Percentiles rank a stretch among this genome's conserved stretches.
Evolutionary conservation across 2,329 filamentous ascomycete species (phyloP).

Genomic region (Pseudovirgaria hyperparasitica): DNA sequence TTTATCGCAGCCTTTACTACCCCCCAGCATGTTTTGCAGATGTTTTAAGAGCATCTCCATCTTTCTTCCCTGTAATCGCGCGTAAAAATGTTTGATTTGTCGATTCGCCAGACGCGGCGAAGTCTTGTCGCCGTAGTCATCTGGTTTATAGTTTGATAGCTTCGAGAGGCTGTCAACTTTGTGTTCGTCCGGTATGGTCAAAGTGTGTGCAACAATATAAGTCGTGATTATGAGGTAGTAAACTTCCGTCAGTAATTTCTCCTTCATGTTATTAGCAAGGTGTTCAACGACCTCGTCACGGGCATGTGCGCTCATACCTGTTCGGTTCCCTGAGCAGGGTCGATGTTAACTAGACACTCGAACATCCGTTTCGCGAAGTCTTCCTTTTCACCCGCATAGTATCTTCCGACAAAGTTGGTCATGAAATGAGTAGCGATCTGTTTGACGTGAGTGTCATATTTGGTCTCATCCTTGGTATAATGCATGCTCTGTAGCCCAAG

Average conservation of each 20-base stretch:
- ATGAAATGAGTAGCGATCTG: conserved; percentile 28
- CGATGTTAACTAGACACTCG: conserved; percentile 28
- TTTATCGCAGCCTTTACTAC: conserved; percentile 28
- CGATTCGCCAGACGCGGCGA: conserved; percentile 34
- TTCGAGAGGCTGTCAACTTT: conserved; percentile 23
- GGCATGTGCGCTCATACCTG: conserved; percentile 22
- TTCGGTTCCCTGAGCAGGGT: too few species aligned
- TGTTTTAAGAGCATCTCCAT: conserved; percentile 32
- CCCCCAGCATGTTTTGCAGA: conserved; percentile 33
- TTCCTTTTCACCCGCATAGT: conserved; percentile 32
- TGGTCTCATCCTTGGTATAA: conserved; percentile 28
- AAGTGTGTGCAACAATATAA: conserved; percentile 36
- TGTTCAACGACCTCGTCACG: conserved; percentile 23
- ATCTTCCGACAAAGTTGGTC: conserved; percentile 27
- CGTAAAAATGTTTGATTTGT: conserved; percentile 39
- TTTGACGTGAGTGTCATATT: conserved; percentile 32
- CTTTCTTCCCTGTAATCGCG: conserved; percentile 27
- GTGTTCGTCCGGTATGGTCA: conserved; percentile 30
- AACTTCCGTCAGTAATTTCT: conserved; percentile 29
- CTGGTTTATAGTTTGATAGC: conserved; percentile 23
- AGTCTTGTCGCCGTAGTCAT: conserved; percentile 16
- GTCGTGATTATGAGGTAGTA: conserved; percentile 34
- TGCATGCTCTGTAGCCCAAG: conserved; percentile 32
- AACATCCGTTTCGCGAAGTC: conserved; percentile 31
- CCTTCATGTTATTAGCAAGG: conserved; percentile 9